Evolutionary conservation across 257 asterid genomes (phyloP).

Genomic region (Eustoma russellianum): DNA sequence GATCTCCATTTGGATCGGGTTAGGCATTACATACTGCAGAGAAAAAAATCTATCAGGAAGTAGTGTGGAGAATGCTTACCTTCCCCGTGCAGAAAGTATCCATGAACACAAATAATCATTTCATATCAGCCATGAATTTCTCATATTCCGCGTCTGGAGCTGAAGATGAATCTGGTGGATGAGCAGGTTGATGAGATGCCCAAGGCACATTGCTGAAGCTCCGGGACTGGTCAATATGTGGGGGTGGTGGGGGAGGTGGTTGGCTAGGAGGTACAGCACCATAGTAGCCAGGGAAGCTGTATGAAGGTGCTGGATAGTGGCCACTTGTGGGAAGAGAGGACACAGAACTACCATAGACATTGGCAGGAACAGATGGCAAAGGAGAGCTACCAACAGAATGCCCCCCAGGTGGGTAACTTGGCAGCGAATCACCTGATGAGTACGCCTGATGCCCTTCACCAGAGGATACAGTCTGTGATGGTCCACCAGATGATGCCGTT

Average conservation of each 20-base stretch:
- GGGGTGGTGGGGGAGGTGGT: conserved; percentile 49
- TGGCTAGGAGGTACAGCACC: conserved; percentile 50
- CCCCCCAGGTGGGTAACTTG: conserved; percentile 55
- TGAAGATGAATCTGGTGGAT: conserved; percentile 47
- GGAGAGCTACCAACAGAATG: conserved; percentile 10
- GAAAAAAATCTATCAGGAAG: too few relatives aligned
- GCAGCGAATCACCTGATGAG: conserved; percentile 58
- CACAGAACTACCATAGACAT: conserved; percentile 45
- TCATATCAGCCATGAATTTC: conserved; percentile 95
- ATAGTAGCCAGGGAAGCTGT: conserved; percentile 58
- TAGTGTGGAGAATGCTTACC: conserved; percentile 20
- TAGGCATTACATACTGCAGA: too few relatives aligned
- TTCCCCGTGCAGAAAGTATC: conserved; percentile 9
- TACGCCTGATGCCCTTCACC: conserved; percentile 49
- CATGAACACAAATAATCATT: conserved; percentile 21
- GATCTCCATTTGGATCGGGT: too few relatives aligned
- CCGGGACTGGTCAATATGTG: conserved; percentile 51
- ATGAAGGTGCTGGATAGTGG: conserved; percentile 55
- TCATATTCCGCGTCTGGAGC: conserved; percentile 66
- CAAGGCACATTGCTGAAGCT: conserved; percentile 74
- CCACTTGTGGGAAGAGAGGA: conserved; percentile 47
- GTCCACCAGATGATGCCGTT: conserved; percentile 47
- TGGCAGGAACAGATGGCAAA: conserved; percentile 44
- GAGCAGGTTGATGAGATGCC: conserved; percentile 39
- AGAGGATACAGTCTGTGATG: conserved; percentile 38